A percentile compares a stretch with the other conserved stretches of the same genome.
phyloP scores from a whole-genome alignment of 2,329 filamentous ascomycete genomes.

The Gnomoniopsis smithogilvyi region DNA sequence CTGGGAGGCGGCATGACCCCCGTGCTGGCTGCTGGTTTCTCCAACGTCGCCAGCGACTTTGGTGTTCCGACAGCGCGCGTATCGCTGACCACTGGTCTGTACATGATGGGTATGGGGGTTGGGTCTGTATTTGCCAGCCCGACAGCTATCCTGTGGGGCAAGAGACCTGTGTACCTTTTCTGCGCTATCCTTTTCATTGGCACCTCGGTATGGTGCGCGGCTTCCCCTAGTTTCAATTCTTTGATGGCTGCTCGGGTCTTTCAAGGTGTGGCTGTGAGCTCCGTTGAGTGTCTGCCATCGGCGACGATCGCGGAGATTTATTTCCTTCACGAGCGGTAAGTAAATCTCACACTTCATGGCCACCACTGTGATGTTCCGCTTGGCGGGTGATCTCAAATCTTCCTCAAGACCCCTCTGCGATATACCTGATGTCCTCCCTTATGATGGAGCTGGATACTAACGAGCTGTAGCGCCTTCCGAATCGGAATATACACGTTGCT shows the following conservation, averaged over 20 bases:
- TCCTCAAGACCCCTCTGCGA: too few relatives aligned
- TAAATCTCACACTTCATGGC: neutral
- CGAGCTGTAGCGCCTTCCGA: conserved; percentile 62
- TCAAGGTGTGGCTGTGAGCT: conserved; percentile 83
- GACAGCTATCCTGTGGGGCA: conserved; percentile 87
- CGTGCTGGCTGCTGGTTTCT: conserved; percentile 85
- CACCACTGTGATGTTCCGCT: neutral
- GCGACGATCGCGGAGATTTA: conserved; percentile 96
- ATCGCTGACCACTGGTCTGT: conserved; percentile 83
- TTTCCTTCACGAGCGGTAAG: conserved; percentile 78
- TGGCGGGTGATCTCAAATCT: neutral
- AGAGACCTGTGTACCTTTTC: conserved; percentile 82
- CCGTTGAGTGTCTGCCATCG: conserved; percentile 87
- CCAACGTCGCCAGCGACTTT: conserved; percentile 66
- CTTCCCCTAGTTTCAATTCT: conserved; percentile 77
- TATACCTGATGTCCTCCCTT: neutral
- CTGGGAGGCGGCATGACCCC: conserved; percentile 91
- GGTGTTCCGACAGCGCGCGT: conserved; percentile 68
- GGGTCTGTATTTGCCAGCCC: conserved; percentile 83
- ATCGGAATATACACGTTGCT: conserved; percentile 91
- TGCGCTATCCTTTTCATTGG: conserved; percentile 74
- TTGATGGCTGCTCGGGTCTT: conserved; percentile 80
- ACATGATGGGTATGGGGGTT: conserved; percentile 89
- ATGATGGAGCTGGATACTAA: neutral
- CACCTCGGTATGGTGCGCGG: conserved; percentile 79